Evolutionary conservation across 192 early-diverging fungal genomes (phyloP).

Genomic region (Entomortierella parvispora): DNA sequence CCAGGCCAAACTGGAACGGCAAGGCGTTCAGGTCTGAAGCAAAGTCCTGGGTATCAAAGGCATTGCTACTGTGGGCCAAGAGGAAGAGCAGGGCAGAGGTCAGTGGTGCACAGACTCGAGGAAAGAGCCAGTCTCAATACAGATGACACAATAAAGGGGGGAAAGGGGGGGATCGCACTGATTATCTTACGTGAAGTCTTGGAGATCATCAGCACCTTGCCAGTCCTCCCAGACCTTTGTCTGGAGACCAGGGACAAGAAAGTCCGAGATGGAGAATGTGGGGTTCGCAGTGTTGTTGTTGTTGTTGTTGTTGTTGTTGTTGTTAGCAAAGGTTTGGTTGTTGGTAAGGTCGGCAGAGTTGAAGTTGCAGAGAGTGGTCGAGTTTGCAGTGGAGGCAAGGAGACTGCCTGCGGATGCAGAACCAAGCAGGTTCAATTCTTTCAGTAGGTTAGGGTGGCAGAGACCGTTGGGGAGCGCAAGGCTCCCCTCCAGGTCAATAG

Average conservation of each 20-base stretch:
- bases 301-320: not conserved
- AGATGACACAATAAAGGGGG: slow-evolving; percentile 1
- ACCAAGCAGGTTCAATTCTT: slow-evolving; percentile 27
- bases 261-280: slow-evolving; percentile 49
- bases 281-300: not conserved
- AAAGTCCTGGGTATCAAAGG: slow-evolving; percentile 33
- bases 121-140: not conserved
- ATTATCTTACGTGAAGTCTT: slow-evolving; percentile 40
- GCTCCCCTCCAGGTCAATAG: slow-evolving; percentile 50
- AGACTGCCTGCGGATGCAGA: not conserved
- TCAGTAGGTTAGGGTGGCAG: slow-evolving; percentile 28
- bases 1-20: slow-evolving; percentile 23
- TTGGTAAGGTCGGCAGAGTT: not conserved
- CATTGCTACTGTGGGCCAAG: not conserved
- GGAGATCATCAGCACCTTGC: slow-evolving; percentile 37
- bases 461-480: slow-evolving; percentile 25
- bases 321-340: not conserved
- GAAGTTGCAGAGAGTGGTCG: not conserved
- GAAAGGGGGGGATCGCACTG: not conserved
- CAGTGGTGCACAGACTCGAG: not conserved
- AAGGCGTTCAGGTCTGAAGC: slow-evolving; percentile 15
- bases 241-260: slow-evolving; percentile 41
- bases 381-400: not conserved
- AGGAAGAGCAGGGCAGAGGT: not conserved
- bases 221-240: slow-evolving; percentile 52